Conservation (phyloP, 805 yeast genomes). For the Debaryomyces tyrocola region DNA sequence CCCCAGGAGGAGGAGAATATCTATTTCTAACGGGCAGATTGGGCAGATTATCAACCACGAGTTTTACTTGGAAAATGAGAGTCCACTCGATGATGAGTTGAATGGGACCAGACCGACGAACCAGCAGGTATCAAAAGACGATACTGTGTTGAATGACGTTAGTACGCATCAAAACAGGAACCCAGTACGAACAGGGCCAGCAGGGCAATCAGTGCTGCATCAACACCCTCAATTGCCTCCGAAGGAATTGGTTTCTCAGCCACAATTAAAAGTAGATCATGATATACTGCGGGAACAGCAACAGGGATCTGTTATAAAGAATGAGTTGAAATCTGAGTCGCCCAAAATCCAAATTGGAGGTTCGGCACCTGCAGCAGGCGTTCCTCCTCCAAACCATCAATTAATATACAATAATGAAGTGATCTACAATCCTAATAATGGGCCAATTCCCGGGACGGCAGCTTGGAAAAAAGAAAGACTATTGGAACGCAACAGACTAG, state of each 20-base stretch:
- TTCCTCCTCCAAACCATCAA: conserved; percentile 50
- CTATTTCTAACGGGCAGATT: conserved; percentile 83
- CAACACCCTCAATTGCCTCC: background rate
- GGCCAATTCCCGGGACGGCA: conserved; percentile 61
- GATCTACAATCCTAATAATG: conserved; percentile 52
- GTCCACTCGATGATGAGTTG: background rate
- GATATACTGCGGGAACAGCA: background rate
- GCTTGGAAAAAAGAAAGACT: conserved; percentile 69
- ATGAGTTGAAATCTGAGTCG: background rate
- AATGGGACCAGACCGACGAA: background rate
- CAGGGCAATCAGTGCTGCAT: background rate
- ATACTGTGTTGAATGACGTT: background rate
- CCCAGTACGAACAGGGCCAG: background rate
- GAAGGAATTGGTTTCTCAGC: background rate
- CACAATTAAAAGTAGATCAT: too few relatives aligned
- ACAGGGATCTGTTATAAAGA: background rate
- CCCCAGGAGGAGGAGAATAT: conserved; percentile 61
- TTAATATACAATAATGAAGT: conserved; percentile 56
- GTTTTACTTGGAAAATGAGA: conserved; percentile 5
- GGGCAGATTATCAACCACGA: conserved; percentile 63
- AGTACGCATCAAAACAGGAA: background rate
- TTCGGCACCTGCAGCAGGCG: conserved; percentile 32
- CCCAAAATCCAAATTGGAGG: background rate
- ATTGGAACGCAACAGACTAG: conserved; percentile 63
- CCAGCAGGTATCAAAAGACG: background rate